Evolutionary conservation across 345 rosid species (phyloP), one percentile per base, ranked within the genome.

Genomic region (Pistacia integerrima): DNA sequence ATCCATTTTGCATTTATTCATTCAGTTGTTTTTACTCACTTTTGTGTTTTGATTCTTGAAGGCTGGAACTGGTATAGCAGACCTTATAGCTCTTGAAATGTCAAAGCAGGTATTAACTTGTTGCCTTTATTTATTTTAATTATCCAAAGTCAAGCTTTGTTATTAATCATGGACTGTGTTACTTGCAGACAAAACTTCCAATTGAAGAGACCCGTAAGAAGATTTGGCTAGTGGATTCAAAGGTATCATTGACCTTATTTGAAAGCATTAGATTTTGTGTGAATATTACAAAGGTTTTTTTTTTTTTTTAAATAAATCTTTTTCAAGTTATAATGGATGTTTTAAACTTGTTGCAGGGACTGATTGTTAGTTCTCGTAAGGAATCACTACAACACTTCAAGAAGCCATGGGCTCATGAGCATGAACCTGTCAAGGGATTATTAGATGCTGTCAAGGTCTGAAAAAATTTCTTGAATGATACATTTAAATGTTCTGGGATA

Each of bases 21-120:
- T 66, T 62, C n/a, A 6, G 4, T 8, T 49, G 36, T 70, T 30
- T 48, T 35, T n/a, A 28, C 54, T 61, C 60, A 48, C n/a, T 67
- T 66, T 69, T 54, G 52, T 69, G 36, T 30, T 62, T 63, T 69
- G 75, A 64, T 4, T 73, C 11, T 74, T 81, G 83, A 78, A 95
- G 98, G 99, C 97, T 65, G 99, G 98, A 84, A 96, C 99, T 4
- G 98, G 99, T 35, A 96, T 96, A 35, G 98, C 99, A 38, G 97
- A 96, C 80, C 91, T 96, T 66, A 93, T 96, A 74, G 99, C 99
- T 71, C 97, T 91, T 72, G 87, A 96, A 80, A 91, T 93, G 63
- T 88, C 99, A 25, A 90, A 74, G 79, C 84, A 85, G 89, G 90
- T 86, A 68, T 67, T 69, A n/a, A 59, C 59, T 44, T 28, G 35